Conservation (phyloP, 495 filamentous ascomycete genomes). For the Aspergillus saccharolyticus region DNA sequence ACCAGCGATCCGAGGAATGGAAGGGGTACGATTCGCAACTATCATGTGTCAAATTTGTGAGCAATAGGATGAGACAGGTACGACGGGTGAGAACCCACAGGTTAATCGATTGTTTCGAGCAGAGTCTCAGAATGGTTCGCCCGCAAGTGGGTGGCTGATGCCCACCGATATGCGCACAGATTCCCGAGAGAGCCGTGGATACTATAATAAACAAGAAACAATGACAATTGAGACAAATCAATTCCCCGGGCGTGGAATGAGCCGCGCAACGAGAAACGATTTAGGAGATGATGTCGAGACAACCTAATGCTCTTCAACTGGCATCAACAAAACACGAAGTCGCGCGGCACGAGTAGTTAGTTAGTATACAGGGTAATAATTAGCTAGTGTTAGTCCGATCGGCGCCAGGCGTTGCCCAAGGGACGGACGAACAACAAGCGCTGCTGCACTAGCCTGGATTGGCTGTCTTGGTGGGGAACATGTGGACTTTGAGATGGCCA, state of each 20-base stretch:
- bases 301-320: neutral
- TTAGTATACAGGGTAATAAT: neutral
- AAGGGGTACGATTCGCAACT: neutral
- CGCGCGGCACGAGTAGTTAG: no score
- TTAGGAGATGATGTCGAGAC: neutral
- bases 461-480: neutral
- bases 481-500: no score
- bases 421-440: neutral
- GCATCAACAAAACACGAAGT: neutral
- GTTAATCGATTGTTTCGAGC: neutral
- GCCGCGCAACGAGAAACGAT: neutral
- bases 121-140: neutral
- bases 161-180: neutral
- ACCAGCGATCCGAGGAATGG: conserved; percentile 6
- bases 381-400: neutral
- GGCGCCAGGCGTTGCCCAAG: neutral
- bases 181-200: neutral
- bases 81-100: neutral
- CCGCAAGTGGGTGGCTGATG: neutral
- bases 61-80: neutral
- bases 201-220: neutral
- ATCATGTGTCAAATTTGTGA: neutral
- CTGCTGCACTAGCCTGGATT: neutral
- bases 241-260: neutral
- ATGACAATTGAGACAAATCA: neutral